phyloP scores from a whole-genome alignment of 306 rosid species.

The Sesbania bispinosa region DNA sequence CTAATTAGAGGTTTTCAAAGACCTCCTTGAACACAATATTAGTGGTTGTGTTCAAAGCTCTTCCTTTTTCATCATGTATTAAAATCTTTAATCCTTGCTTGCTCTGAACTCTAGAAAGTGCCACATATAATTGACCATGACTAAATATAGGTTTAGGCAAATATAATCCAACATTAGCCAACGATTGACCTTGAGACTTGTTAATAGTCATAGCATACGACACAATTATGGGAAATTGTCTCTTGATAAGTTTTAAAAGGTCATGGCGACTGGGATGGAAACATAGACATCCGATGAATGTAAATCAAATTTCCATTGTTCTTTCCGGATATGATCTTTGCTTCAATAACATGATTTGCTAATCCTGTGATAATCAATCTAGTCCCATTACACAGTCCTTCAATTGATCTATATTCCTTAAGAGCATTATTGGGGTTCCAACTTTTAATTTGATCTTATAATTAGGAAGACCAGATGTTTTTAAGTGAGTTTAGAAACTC shows the following conservation, averaged over 20 bases:
- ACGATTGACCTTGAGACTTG: too few relatives aligned
- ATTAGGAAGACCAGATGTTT: not conserved
- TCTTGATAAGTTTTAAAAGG: conserved; percentile 11
- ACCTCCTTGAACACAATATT: too few relatives aligned
- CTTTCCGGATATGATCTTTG: too few relatives aligned
- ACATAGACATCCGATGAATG: not conserved
- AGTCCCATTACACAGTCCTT: conserved; percentile 1
- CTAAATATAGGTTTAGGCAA: too few relatives aligned
- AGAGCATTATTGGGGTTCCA: not conserved
- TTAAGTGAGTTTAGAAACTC: not conserved
- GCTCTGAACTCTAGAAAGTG: too few relatives aligned
- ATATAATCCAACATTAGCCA: too few relatives aligned
- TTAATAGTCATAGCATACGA: conserved; percentile 8
- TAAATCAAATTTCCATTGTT: not conserved
- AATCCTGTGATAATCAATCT: not conserved
- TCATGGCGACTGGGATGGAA: not conserved
- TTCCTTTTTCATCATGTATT: too few relatives aligned
- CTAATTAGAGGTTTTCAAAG: too few relatives aligned
- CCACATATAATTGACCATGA: too few relatives aligned
- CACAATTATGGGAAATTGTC: not conserved
- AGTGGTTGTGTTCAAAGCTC: too few relatives aligned
- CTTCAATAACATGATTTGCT: too few relatives aligned
- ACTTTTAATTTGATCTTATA: conserved; percentile 4
- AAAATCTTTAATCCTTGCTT: too few relatives aligned
- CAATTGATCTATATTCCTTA: conserved; percentile 3